Conservation (phyloP, 495 filamentous ascomycete species). For the Hypoxylon crocopeplum region DNA sequence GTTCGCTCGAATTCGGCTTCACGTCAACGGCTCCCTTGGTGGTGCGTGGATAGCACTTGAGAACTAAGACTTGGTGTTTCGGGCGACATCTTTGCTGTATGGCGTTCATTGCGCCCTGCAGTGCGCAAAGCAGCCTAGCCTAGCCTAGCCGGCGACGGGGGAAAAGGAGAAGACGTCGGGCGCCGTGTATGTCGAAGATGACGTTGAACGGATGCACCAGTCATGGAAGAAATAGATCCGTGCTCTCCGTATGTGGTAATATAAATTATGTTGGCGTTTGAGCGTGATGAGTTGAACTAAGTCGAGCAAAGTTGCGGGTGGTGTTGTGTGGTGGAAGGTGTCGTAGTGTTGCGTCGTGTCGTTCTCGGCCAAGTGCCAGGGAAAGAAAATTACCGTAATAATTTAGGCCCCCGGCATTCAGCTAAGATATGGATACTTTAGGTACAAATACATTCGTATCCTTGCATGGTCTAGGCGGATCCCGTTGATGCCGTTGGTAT, state of each 20-base stretch:
- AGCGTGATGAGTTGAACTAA: background rate
- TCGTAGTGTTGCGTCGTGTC: constrained; percentile 30
- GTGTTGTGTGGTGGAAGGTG: background rate
- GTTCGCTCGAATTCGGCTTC: constrained; percentile 91
- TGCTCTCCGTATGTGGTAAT: background rate
- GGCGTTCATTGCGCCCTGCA: constrained; percentile 56
- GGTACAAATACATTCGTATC: constrained; percentile 7
- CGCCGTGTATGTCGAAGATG: constrained; percentile 6
- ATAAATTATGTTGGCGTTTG: background rate
- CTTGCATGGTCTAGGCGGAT: constrained; percentile 16
- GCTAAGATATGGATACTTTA: constrained; percentile 1
- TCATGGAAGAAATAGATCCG: constrained; percentile 7
- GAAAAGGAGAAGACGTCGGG: constrained; percentile 8
- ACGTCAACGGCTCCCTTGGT: constrained; percentile 88
- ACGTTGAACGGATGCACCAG: background rate
- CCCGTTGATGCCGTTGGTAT: constrained; percentile 5
- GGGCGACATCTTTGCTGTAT: constrained; percentile 71
- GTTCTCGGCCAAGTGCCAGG: constrained; percentile 23
- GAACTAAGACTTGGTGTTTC: constrained; percentile 89
- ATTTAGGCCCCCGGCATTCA: constrained; percentile 5
- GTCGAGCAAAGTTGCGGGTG: background rate
- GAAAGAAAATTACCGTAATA: constrained; percentile 26
- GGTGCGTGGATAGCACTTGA: constrained; percentile 92
- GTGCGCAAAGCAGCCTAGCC: constrained; percentile 19
- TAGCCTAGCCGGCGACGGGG: constrained; percentile 19